Evolutionary conservation across 228 moss, liverwort and hornwort species (phyloP), one percentile per base, ranked within the genome.

Genomic region (Sphagnum fallax): DNA sequence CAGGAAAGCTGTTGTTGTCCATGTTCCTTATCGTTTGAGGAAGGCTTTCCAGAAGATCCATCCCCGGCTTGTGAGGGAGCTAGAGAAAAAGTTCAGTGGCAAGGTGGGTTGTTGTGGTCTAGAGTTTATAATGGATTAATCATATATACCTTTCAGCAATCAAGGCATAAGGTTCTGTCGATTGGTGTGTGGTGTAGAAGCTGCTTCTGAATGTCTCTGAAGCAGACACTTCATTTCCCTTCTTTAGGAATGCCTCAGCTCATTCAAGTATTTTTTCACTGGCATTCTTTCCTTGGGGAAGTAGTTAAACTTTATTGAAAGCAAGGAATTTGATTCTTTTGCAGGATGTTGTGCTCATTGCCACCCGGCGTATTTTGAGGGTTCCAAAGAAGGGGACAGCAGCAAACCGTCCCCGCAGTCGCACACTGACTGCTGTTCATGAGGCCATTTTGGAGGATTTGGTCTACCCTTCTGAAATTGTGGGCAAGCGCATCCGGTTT

Each of bases 51-150:
- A 95, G 74, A 95, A 95, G 75, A 90, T 95, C 49, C 92, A 95
- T 51, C 83, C 87, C 0, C 80, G 95, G 52, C 95, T 95, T 63
- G 92, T 95, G n/a, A 71, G 95, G 65, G 95, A 95, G 82, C 82
- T 95, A 16, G 95, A 95, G 87, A 95, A 95, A 83, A 95, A 95
- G 92, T 95, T 95, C 52, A 90, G 90, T 13, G 95, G 95, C 72
- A 95, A 95, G 95, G 95, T 91, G 6, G 10, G 55, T 55, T 55
- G 9, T 55, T 8, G 32, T 32, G 32, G 2, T 32, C 2, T 32
- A 32, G 32, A 32, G 32, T 32, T 32, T 32, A 32, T 32, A 32
- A 32, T 32, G 32, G 32, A 32, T 32, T 32, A 32, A 32, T 32
- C 32, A 32, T 3, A 32, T 32, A 32, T 3, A 32, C 32, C 32